phyloP scores from a whole-genome alignment of 1,139 yeast species.

The Kurtzmaniella quercitrusa region DNA sequence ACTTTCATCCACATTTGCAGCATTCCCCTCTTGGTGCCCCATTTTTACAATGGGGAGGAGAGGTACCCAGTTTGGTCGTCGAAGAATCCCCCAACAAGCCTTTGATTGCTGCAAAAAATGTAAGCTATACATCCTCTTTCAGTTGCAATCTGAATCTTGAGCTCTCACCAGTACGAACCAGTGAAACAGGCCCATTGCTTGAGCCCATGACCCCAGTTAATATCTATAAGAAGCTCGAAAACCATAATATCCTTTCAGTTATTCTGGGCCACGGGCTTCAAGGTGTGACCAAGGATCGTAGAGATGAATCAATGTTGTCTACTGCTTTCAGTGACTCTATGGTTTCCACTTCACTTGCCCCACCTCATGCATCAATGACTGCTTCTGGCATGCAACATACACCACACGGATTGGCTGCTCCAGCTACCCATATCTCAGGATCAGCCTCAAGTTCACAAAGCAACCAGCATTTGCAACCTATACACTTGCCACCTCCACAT shows the following conservation, averaged over 20 bases:
- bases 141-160: conserved; percentile 64
- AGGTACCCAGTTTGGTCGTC: conserved; percentile 26
- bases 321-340: background rate
- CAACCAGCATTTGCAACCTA: conserved; percentile 1
- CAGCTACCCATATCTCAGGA: background rate
- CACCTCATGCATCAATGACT: background rate
- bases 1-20: conserved; percentile 2
- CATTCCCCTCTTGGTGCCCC: conserved; percentile 30
- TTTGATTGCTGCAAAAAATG: conserved; percentile 39
- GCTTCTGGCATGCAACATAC: background rate
- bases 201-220: conserved; percentile 54
- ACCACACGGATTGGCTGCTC: background rate
- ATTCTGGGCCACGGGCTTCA: background rate
- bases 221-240: conserved; percentile 8
- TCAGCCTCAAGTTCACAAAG: background rate
- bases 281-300: background rate
- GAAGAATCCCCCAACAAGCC: conserved; percentile 40
- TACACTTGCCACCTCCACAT: conserved; percentile 11
- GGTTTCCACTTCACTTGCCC: background rate
- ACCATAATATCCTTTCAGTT: background rate
- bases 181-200: conserved; percentile 59
- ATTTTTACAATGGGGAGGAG: conserved; percentile 13
- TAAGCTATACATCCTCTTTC: conserved; percentile 55
- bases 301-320: background rate
- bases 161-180: conserved; percentile 53